A percentile compares a stretch with the other conserved stretches of the same genome.
These are phyloP conservation scores for Magnaporthiopsis poae DNA, from an alignment of 2,329 filamentous ascomycete genomes.

Conservation along the genomic window DNA sequence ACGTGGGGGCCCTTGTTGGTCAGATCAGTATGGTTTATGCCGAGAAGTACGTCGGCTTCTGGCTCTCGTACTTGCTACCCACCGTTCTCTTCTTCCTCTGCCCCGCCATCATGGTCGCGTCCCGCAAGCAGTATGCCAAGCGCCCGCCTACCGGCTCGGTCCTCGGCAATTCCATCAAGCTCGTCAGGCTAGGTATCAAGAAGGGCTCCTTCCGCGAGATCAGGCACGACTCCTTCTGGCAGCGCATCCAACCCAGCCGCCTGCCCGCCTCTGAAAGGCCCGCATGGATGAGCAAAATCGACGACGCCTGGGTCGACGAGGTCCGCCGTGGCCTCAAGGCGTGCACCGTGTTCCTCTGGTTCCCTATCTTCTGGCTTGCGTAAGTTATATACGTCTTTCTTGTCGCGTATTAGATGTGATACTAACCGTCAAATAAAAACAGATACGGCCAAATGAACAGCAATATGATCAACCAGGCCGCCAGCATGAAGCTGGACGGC, in stretches of 20 bases:
- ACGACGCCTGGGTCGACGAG: conserved; percentile 26
- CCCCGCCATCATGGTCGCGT: conserved; percentile 51
- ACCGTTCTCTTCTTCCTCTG: conserved; percentile 55
- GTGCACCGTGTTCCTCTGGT: conserved; percentile 61
- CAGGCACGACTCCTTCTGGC: conserved; percentile 31
- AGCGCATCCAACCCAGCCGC: conserved; percentile 52
- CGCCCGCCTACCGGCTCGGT: conserved; percentile 57
- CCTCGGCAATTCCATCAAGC: conserved; percentile 51
- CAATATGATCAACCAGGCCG: conserved; percentile 54
- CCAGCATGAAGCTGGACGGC: conserved; percentile 55
- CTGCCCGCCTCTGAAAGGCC: conserved; percentile 48
- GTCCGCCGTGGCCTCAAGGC: conserved; percentile 58
- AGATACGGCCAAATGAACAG: conserved; percentile 32
- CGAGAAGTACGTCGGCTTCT: conserved; percentile 68
- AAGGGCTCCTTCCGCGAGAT: conserved; percentile 42
- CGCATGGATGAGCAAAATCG: conserved; percentile 50
- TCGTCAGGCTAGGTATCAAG: conserved; percentile 55
- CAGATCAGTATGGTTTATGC: conserved; percentile 61
- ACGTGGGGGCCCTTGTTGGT: conserved; percentile 55
- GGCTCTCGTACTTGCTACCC: conserved; percentile 60
- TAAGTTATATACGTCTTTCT: neutral
- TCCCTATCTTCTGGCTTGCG: conserved; percentile 51
- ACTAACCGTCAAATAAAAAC: conserved; percentile 20
- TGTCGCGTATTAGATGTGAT: conserved; percentile 17
- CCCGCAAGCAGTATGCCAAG: conserved; percentile 47